phyloP scores from a whole-genome alignment of 345 rosid species.

The Pelargonium nanum region DNA sequence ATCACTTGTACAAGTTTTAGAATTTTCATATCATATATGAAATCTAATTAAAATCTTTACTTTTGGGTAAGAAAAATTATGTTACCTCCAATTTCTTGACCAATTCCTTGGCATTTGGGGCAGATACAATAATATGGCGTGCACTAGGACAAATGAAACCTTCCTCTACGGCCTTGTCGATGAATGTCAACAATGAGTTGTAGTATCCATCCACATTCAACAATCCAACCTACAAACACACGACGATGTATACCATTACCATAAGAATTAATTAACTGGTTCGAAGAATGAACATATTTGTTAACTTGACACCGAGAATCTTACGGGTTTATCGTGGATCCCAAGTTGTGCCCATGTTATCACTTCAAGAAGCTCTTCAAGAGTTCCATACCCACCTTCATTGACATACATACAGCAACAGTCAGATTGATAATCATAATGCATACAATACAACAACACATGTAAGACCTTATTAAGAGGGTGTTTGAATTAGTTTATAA shows the following conservation, averaged over 20 bases:
- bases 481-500: no score
- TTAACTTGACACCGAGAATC: no score
- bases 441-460: no score
- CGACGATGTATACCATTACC: background rate
- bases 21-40: background rate
- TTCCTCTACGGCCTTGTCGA: constrained; percentile 76
- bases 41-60: no score
- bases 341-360: constrained; percentile 12
- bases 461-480: no score
- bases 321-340: constrained; percentile 9
- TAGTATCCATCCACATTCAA: constrained; percentile 73
- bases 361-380: constrained; percentile 1
- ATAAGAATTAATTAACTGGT: background rate
- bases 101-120: constrained; percentile 51
- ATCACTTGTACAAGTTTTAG: background rate
- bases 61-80: background rate
- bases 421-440: no score
- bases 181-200: constrained; percentile 59
- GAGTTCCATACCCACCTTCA: constrained; percentile 12
- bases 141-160: constrained; percentile 63
- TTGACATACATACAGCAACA: no score
- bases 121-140: constrained; percentile 68
- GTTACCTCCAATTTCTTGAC: constrained; percentile 62
- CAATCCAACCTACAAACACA: constrained; percentile 51
- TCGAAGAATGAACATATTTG: background rate